Evolutionary conservation across 208 protist genomes (phyloP).

Genomic region (Trypanosoma scelopori): DNA sequence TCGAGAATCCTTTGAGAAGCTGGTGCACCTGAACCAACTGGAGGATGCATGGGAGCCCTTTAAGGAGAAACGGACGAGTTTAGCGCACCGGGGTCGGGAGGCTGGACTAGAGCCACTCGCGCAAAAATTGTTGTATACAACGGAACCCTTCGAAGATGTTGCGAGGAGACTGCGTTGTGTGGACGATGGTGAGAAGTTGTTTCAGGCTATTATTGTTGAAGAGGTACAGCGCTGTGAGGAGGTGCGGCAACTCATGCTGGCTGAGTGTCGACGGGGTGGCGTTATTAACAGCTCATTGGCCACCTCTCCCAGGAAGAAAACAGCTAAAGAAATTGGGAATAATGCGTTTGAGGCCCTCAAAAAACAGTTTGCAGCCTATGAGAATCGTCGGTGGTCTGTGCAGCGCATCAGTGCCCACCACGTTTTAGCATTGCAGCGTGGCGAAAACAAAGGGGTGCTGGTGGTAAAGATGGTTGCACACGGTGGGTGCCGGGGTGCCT

Average conservation of each 20-base stretch:
- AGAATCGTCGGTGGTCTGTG: conserved; percentile 47
- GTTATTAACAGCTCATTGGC: conserved; percentile 42
- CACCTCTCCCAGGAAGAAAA: conserved; percentile 55
- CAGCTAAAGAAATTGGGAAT: conserved; percentile 55
- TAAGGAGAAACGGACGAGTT: conserved; percentile 71
- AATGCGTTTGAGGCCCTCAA: conserved; percentile 49
- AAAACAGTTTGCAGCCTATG: conserved; percentile 69
- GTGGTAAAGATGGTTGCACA: conserved; percentile 48
- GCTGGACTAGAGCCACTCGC: conserved; percentile 67
- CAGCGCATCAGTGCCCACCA: conserved; percentile 46
- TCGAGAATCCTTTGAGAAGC: conserved; percentile 32
- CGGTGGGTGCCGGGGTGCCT: conserved; percentile 32
- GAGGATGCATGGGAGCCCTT: conserved; percentile 87
- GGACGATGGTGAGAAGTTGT: conserved; percentile 50
- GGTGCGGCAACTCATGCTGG: conserved; percentile 41
- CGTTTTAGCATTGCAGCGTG: conserved; percentile 71
- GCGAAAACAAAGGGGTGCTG: conserved; percentile 67
- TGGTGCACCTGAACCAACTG: conserved; percentile 75
- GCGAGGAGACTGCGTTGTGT: conserved; percentile 25
- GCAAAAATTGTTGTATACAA: conserved; percentile 37
- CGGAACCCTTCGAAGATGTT: conserved; percentile 35
- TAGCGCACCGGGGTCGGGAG: conserved; percentile 72
- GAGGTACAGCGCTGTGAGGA: conserved; percentile 62
- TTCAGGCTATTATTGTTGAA: conserved; percentile 65
- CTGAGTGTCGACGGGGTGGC: conserved; percentile 37